A percentile compares a stretch with the other conserved stretches of the same genome.
Evolutionary conservation across 768 basidiomycete genomes (phyloP).

Genomic region (Ramaria sp.): DNA sequence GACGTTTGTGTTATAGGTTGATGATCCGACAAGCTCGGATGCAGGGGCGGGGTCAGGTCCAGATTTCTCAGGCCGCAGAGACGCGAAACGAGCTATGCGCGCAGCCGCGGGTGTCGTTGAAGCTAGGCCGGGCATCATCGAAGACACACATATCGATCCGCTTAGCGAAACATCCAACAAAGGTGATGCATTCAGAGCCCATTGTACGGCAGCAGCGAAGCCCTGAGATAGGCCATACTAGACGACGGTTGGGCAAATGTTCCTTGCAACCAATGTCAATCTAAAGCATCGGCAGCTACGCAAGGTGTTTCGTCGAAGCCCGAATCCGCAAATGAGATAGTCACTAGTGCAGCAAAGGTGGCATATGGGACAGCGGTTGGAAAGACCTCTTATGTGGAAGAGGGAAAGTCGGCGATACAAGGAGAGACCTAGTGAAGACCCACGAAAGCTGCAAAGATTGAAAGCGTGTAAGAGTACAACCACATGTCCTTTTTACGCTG

Average conservation of each 20-base stretch:
- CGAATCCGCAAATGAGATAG: conserved; percentile 19
- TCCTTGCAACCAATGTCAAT: background rate
- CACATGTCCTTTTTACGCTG: background rate
- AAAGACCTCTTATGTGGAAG: conserved; percentile 24
- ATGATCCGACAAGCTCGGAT: conserved; percentile 29
- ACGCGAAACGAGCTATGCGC: conserved; percentile 30
- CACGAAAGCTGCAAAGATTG: background rate
- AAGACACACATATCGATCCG: conserved; percentile 42
- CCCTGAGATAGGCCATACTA: conserved; percentile 16
- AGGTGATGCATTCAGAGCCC: background rate
- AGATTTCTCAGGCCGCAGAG: conserved; percentile 28
- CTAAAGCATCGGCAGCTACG: conserved; percentile 1
- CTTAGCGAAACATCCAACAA: conserved; percentile 14
- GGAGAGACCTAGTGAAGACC: background rate
- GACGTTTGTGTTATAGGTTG: conserved; percentile 21
- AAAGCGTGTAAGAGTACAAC: background rate
- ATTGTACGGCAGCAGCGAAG: background rate
- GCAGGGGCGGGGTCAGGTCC: conserved; percentile 31
- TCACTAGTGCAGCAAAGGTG: conserved; percentile 25
- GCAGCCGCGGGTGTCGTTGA: conserved; percentile 40
- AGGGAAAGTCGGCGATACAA: conserved; percentile 24
- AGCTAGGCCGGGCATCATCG: conserved; percentile 45
- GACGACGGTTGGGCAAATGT: conserved; percentile 12
- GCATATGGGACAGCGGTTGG: conserved; percentile 28
- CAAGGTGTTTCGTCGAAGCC: conserved; percentile 12